These are phyloP conservation scores for Echinochloa phyllopogon DNA, from an alignment of 176 grass and related monocot species.

Conservation along the genomic window DNA sequence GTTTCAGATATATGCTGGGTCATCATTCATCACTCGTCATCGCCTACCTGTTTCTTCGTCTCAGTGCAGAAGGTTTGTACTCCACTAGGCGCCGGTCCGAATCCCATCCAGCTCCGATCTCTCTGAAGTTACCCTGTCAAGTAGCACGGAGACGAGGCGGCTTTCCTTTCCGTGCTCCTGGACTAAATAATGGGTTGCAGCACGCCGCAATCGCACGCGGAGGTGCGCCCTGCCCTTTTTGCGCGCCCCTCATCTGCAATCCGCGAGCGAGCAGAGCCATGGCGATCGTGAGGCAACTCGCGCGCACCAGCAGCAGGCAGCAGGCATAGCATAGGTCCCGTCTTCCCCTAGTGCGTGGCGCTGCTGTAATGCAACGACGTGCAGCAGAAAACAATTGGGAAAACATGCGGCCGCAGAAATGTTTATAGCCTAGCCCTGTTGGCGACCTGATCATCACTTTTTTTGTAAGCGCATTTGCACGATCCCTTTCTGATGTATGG, in stretches of 20 bases:
- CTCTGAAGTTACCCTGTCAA: neutral
- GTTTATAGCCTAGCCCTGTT: neutral
- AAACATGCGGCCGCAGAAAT: neutral
- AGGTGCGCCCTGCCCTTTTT: slow-evolving; percentile 22
- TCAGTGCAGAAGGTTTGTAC: slow-evolving; percentile 45
- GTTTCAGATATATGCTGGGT: slow-evolving; percentile 23
- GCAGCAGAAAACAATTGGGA: neutral
- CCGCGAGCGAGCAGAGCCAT: slow-evolving; percentile 3
- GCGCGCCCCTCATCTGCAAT: neutral
- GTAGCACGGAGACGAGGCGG: neutral
- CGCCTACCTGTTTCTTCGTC: slow-evolving; percentile 11
- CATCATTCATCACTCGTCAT: neutral
- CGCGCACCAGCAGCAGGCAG: neutral
- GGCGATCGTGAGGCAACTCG: slow-evolving; percentile 10
- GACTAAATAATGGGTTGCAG: slow-evolving; percentile 21
- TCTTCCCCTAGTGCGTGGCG: slow-evolving; percentile 40
- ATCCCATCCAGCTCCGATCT: slow-evolving; percentile 5
- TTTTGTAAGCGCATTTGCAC: neutral
- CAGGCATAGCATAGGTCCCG: neutral
- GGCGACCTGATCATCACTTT: neutral
- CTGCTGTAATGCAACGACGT: slow-evolving; percentile 53
- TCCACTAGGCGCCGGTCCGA: slow-evolving; percentile 35
- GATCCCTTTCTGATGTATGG: neutral
- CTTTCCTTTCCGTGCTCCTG: neutral
- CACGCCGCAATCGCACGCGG: slow-evolving; percentile 18